Base-by-base conservation (phyloP, 768 basidiomycete genomes). In the Symmetrospora coprosmae region DNA sequence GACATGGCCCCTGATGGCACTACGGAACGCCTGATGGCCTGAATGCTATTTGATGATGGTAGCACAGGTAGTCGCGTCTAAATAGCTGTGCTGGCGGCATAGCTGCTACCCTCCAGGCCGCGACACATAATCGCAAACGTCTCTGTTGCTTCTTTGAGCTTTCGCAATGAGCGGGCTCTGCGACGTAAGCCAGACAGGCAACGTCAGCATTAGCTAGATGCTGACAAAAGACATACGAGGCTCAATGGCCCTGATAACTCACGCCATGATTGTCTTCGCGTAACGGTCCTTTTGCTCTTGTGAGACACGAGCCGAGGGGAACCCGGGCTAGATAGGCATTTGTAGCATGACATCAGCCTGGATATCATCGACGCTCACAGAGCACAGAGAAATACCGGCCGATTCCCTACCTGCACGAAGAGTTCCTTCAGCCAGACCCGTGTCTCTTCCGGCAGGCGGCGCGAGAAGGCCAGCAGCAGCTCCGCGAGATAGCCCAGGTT, bases 401-500 rank as follows among this genome's bases (percentile, higher is more conserved):
- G 6, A 6, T 21, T 13, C 19, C 40, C 11, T 31, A 58, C 55
- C 37, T 58, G 40, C 33, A 33, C 40, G 19, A 43, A 41, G 19
- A 58, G 43, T 19, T 58, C 41, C 25, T 58, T 58, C 40, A 75
- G 37, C 67, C 71, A 72, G 0, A 48, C 40, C 4, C 68, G 60
- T 33, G 73, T 70, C 23, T 70, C 65, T 21, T 71, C 70, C 0
- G 72, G 70, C 1, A 73, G 35, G 17, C 75, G 67, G 16, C 67
- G 58, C 3, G 74, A 68, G 11, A 72, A 53, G 6, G 68, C 70
- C n/a, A 73, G 73, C 6, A 76, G 63, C 17, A 75, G 56, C 61
- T 76, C 75, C 4, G 73, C 71, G 38, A 75, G 70, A 35, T 72
- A 70, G 14, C 71, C 69, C n/a, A 75, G 73, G 43, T 72, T 72